Evolutionary conservation across 768 basidiomycete species (phyloP).

Genomic region (Lactarius tabidus): DNA sequence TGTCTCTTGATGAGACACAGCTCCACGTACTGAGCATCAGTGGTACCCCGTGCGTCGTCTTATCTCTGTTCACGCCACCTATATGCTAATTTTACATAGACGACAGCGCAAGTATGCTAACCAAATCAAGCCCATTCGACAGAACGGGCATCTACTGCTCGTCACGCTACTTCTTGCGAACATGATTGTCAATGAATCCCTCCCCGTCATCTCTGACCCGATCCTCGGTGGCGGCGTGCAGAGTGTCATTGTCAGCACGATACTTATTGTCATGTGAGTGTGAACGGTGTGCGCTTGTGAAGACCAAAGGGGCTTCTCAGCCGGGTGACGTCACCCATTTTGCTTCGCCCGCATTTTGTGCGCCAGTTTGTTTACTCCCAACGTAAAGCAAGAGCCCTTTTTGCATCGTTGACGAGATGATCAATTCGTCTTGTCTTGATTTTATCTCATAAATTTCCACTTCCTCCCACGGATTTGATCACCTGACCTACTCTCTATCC

Average conservation of each 20-base stretch:
- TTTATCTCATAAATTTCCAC: not conserved
- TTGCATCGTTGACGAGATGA: not conserved
- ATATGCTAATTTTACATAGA: constrained; percentile 37
- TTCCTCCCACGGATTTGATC: not conserved
- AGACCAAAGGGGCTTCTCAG: not conserved
- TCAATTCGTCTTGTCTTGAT: not conserved
- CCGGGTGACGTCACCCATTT: constrained; percentile 1
- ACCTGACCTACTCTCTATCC: constrained; percentile 2
- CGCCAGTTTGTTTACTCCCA: too few relatives aligned
- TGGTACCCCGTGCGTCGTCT: constrained; percentile 64
- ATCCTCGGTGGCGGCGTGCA: constrained; percentile 75
- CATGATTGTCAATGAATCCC: constrained; percentile 89
- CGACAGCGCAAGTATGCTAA: constrained; percentile 76
- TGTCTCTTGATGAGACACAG: constrained; percentile 91
- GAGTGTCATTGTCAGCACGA: constrained; percentile 78
- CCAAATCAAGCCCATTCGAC: constrained; percentile 82
- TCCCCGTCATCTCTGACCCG: constrained; percentile 78
- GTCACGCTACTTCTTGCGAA: constrained; percentile 82
- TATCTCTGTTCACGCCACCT: constrained; percentile 9
- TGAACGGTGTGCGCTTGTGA: not conserved
- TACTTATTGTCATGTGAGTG: constrained; percentile 83
- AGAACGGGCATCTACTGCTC: constrained; percentile 77
- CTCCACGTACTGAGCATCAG: constrained; percentile 82
- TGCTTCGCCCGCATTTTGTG: not conserved
- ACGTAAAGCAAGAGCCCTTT: too few relatives aligned